These are phyloP conservation scores for Metschnikowia matae DNA, from an alignment of 805 yeast species.

Conservation along the genomic window DNA sequence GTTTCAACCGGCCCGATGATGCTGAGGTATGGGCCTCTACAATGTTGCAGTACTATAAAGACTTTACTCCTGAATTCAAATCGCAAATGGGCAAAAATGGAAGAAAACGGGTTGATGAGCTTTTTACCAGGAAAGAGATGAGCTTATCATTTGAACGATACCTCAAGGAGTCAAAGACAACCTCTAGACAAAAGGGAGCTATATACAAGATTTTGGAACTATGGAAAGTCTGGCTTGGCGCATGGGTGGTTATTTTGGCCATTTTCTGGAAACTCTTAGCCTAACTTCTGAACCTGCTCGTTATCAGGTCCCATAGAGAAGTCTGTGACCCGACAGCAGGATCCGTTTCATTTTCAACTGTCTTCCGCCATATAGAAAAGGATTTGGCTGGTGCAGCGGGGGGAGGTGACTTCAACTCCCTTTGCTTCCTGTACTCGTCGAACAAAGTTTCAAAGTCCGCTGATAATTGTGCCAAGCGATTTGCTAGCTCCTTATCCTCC, in stretches of 20 bases:
- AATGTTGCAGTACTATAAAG: conserved; percentile 35
- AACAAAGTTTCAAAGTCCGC: background rate
- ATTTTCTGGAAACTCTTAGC: background rate
- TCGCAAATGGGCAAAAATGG: conserved; percentile 34
- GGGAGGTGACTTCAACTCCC: background rate
- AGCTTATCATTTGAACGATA: conserved; percentile 26
- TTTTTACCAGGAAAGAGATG: conserved; percentile 47
- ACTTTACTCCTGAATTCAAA: conserved; percentile 19
- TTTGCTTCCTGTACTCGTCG: background rate
- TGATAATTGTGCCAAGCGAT: conserved; percentile 1
- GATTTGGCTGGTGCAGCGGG: background rate
- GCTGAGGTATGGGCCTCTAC: conserved; percentile 51
- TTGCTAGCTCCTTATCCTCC: conserved; percentile 23
- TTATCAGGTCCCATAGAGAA: conserved; percentile 15
- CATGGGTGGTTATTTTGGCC: background rate
- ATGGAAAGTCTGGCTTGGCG: conserved; percentile 14
- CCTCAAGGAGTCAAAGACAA: conserved; percentile 9
- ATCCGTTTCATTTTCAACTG: background rate
- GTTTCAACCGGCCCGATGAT: conserved; percentile 51
- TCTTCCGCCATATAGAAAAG: background rate
- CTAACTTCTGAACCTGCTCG: conserved; percentile 3
- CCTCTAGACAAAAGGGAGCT: conserved; percentile 7
- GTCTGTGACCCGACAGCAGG: background rate
- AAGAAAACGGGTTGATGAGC: conserved; percentile 29
- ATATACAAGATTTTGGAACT: conserved; percentile 6